These are phyloP conservation scores for Pythium phragmitis DNA, from an alignment of 352 stramenopile species.

Conservation along the genomic window DNA sequence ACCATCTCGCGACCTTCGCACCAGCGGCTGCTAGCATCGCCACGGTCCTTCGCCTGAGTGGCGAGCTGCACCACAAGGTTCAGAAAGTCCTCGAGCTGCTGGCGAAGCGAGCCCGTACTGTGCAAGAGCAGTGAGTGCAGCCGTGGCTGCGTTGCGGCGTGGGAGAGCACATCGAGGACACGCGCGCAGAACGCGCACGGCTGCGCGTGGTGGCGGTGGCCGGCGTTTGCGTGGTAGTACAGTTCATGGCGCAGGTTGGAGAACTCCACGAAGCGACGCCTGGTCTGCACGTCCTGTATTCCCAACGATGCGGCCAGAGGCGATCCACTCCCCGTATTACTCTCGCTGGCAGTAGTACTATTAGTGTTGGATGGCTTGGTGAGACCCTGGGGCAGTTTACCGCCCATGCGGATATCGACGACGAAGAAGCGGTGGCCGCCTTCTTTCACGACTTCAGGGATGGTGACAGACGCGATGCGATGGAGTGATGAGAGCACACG, in stretches of 20 bases:
- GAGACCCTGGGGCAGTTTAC: neutral
- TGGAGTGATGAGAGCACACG: conserved; percentile 7
- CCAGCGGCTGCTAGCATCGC: neutral
- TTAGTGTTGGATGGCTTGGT: neutral
- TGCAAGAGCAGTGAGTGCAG: conserved; percentile 11
- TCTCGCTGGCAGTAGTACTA: neutral
- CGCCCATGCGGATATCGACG: conserved; percentile 6
- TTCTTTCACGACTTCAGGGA: conserved; percentile 10
- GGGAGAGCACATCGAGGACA: conserved; percentile 1
- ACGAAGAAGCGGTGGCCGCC: conserved; percentile 20
- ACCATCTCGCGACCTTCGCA: conserved; percentile 21
- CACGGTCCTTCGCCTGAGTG: conserved; percentile 5
- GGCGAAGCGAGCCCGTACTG: neutral
- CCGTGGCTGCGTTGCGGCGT: conserved; percentile 7
- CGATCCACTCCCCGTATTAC: too few relatives aligned
- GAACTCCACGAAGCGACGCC: conserved; percentile 16
- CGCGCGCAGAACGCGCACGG: conserved; percentile 18
- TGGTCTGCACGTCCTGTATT: conserved; percentile 8
- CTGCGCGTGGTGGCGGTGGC: conserved; percentile 10
- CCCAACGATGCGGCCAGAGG: neutral
- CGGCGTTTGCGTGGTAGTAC: conserved; percentile 17
- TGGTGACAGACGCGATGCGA: conserved; percentile 11
- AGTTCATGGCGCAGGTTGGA: conserved; percentile 21
- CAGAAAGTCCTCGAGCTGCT: conserved; percentile 16
- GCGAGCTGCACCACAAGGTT: conserved; percentile 14